Conservation (phyloP, 495 filamentous ascomycete genomes). For the Apodospora peruviana region DNA sequence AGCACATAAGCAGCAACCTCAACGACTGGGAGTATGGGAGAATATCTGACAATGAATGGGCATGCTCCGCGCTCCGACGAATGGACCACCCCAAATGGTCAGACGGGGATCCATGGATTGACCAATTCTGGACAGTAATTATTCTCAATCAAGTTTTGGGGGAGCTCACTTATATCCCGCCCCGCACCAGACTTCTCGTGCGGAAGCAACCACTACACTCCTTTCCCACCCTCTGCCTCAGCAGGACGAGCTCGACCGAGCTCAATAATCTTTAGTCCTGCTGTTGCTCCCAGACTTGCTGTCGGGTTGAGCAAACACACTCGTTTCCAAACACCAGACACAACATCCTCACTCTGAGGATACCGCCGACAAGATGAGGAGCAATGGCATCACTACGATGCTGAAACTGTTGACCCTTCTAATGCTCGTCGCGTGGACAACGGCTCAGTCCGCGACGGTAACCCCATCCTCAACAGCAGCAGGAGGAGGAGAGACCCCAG, state of each 20-base stretch:
- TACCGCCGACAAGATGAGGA: no score
- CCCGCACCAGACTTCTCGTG: no score
- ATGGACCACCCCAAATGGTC: no score
- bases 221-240: neutral
- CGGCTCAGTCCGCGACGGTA: slow-evolving; percentile 16
- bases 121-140: no score
- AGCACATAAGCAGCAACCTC: neutral
- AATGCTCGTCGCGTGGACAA: slow-evolving; percentile 7
- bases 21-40: neutral
- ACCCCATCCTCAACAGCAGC: slow-evolving; percentile 1
- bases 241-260: neutral
- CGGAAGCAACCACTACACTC: no score
- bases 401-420: slow-evolving; percentile 18
- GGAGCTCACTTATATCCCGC: no score
- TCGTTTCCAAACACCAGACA: neutral
- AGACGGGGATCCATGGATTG: no score
- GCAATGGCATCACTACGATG: slow-evolving; percentile 27
- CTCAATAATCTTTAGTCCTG: neutral
- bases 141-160: no score
- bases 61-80: no score
- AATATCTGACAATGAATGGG: neutral
- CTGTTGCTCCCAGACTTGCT: neutral
- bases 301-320: neutral
- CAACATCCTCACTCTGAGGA: neutral
- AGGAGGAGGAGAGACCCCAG: slow-evolving; percentile 8